Percentiles rank a stretch among this genome's conserved stretches.
These are phyloP conservation scores for Discostella pseudostelligera DNA, from an alignment of 108 stramenopile species.

Conservation along the genomic window DNA sequence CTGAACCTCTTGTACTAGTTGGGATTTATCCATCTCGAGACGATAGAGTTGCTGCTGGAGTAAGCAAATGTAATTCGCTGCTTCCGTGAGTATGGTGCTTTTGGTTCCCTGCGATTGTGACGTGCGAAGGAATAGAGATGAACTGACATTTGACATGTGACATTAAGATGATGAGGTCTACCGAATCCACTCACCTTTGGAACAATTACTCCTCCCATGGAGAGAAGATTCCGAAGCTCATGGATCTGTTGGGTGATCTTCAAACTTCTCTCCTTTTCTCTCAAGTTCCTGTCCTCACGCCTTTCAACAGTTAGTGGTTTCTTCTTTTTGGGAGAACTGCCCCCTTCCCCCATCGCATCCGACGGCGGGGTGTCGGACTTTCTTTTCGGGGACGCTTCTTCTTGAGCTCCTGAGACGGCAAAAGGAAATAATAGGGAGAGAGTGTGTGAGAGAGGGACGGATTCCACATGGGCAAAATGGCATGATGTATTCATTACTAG, in stretches of 20 bases:
- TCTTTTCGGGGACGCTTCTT: slow-evolving; percentile 4
- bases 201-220: slow-evolving; percentile 83
- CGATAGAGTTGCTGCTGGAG: slow-evolving; percentile 84
- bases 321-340: slow-evolving; percentile 39
- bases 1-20: slow-evolving; percentile 83
- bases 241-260: slow-evolving; percentile 84
- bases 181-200: slow-evolving; percentile 63
- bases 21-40: slow-evolving; percentile 74
- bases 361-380: slow-evolving; percentile 8
- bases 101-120: slow-evolving; percentile 66
- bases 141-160: neutral
- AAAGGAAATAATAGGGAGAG: neutral
- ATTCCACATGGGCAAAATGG: neutral
- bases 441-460: neutral
- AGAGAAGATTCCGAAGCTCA: slow-evolving; percentile 71
- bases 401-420: neutral
- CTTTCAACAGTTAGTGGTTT: slow-evolving; percentile 52
- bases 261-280: slow-evolving; percentile 87
- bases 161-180: neutral
- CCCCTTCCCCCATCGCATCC: neutral
- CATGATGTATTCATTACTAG: neutral
- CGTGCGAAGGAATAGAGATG: neutral
- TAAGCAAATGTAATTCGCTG: slow-evolving; percentile 86
- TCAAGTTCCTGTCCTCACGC: slow-evolving; percentile 81
- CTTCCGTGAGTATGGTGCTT: slow-evolving; percentile 83